These are phyloP conservation scores for Myxozyma melibiosi DNA, from an alignment of 805 yeast genomes.

Conservation along the genomic window DNA sequence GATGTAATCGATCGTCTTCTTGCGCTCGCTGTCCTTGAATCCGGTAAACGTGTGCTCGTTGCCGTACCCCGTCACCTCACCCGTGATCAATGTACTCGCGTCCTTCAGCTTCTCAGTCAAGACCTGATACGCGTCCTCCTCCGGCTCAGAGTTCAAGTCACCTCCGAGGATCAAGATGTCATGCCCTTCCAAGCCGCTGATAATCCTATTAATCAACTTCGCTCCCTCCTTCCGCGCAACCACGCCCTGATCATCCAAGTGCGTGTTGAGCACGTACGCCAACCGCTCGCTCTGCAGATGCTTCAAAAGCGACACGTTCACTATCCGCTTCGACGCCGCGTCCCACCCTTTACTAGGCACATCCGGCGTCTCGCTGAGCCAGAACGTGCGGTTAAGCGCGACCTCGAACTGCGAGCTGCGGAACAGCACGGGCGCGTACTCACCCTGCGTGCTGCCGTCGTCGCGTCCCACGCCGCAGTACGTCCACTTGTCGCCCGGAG, in stretches of 20 bases:
- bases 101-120: constrained; percentile 46
- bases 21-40: constrained; percentile 42
- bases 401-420: constrained; percentile 46
- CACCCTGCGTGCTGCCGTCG: constrained; percentile 55
- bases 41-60: constrained; percentile 53
- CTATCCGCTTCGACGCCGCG: constrained; percentile 49
- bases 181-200: constrained; percentile 43
- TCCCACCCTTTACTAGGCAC: constrained; percentile 58
- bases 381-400: constrained; percentile 49
- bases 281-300: constrained; percentile 34
- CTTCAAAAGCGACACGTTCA: constrained; percentile 43
- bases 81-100: constrained; percentile 39
- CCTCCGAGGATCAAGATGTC: constrained; percentile 52
- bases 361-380: constrained; percentile 60
- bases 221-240: constrained; percentile 52
- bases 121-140: constrained; percentile 49
- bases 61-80: constrained; percentile 46
- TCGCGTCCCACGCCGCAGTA: constrained; percentile 57
- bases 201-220: constrained; percentile 44
- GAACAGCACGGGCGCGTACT: constrained; percentile 54
- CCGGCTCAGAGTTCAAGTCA: constrained; percentile 57
- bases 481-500: constrained; percentile 44
- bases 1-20: constrained; percentile 48
- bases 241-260: constrained; percentile 54
- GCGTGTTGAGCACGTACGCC: constrained; percentile 50